Percentiles rank a stretch among this genome's conserved stretches.
These are phyloP conservation scores for Colletotrichum paranaense DNA, from an alignment of 2,329 filamentous ascomycete genomes.

Conservation along the genomic window DNA sequence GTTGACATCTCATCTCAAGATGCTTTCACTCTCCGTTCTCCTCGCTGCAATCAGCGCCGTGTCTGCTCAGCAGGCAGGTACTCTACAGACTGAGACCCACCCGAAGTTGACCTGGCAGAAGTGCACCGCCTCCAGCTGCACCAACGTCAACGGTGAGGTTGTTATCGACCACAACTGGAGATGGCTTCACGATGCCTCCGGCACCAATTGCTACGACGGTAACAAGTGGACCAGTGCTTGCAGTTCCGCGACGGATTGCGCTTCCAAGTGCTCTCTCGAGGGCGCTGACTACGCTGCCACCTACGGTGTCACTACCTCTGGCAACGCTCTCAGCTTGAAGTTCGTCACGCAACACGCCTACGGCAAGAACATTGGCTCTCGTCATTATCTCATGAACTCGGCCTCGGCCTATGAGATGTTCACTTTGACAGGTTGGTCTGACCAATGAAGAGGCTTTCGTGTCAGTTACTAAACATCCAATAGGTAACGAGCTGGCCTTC, in stretches of 20 bases:
- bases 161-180: constrained; percentile 72
- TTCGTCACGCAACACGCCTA: constrained; percentile 63
- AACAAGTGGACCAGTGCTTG: constrained; percentile 58
- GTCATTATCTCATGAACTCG: constrained; percentile 69
- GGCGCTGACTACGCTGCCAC: constrained; percentile 63
- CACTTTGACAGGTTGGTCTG: constrained; percentile 54
- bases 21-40: constrained; percentile 48
- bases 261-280: constrained; percentile 63
- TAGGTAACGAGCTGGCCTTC: constrained; percentile 71
- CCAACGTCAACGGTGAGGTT: constrained; percentile 58
- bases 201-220: constrained; percentile 67
- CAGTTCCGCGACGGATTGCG: constrained; percentile 55
- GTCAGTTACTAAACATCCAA: no score
- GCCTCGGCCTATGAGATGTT: constrained; percentile 70
- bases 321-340: constrained; percentile 61
- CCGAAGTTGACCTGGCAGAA: constrained; percentile 65
- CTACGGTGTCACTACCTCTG: constrained; percentile 65
- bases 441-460: no score
- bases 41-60: constrained; percentile 43
- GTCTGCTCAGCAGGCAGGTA: constrained; percentile 63
- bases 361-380: constrained; percentile 55
- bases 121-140: constrained; percentile 65
- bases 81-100: constrained; percentile 59
- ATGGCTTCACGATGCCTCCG: constrained; percentile 62
- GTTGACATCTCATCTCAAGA: background rate